Evolutionary conservation across 805 yeast genomes (phyloP), one percentile per base, ranked within the genome.

Genomic region (Metschnikowia reukaufii): DNA sequence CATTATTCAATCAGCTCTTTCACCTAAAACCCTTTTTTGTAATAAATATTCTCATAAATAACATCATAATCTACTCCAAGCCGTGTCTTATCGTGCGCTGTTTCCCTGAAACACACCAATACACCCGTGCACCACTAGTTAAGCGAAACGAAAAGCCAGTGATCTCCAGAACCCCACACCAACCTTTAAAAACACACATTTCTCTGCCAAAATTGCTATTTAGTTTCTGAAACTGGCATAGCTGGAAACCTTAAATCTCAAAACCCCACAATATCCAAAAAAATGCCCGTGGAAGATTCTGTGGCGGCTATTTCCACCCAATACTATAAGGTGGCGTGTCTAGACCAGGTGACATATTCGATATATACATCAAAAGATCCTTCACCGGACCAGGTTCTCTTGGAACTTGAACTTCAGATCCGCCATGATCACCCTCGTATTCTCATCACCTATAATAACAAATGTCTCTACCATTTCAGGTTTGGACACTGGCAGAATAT

Each of bases 381-480:
- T 17, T 57, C 55, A 31, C 61, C 57, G 52, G 76, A 72, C 50
- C 76, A 70, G 52, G 57, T 62, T n/a, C 61, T 72, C 13, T 50
- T 73, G 6, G 76, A 72, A 47, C 51, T 70, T 36, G 77, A 73
- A 49, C 58, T 73, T 17, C 51, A 50, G 37, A 67, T 72, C 42
- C 62, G 77, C 34, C 55, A 60, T 49, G 55, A 59, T 19, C 55
- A 68, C 44, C 77, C 77, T 12, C 59, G 61, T 41, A 63, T 68
- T n/a, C 59, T 73, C 17, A 41, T 72, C 16, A 65, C 74, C 6
- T 73, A 73, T 55, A 71, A 70, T 56, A 71, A 71, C 54, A 72
- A 73, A 47, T 59, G 63, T 31, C 55, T 73, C 12, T 72, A 65
- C 56, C 59, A 63, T 47, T 72, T 72, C 46, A 56, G 58, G 17